Evolutionary conservation across 1,139 yeast species (phyloP).

Genomic region (Candida sanyaensis): DNA sequence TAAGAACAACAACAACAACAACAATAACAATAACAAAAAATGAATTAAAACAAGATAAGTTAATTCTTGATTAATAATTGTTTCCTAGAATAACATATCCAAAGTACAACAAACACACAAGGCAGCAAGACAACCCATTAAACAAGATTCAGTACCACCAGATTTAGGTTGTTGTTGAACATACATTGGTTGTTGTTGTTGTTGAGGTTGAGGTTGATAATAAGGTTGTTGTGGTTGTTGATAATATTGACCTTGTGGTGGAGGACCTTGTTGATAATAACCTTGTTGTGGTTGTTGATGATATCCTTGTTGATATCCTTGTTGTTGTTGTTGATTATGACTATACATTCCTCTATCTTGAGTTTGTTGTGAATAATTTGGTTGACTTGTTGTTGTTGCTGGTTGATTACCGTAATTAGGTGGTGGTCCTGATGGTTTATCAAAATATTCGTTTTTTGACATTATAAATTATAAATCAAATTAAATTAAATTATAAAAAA

Average conservation of each 20-base stretch:
- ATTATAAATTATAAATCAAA: conserved; percentile 6
- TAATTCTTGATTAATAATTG: no score
- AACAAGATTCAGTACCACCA: conserved; percentile 49
- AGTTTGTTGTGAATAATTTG: conserved; percentile 27
- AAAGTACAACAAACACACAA: conserved; percentile 74
- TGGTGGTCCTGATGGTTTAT: conserved; percentile 50
- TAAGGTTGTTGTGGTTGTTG: conserved; percentile 33
- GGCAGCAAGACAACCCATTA: conserved; percentile 72
- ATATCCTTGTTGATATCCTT: conserved; percentile 25
- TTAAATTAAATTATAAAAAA: no score
- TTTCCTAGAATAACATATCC: conserved; percentile 57
- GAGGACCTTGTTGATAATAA: conserved; percentile 17
- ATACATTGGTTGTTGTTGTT: conserved; percentile 59
- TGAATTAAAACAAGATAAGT: background rate
- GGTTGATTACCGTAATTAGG: conserved; percentile 32
- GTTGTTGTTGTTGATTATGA: conserved; percentile 6
- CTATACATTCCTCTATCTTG: conserved; percentile 37
- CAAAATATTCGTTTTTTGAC: conserved; percentile 26
- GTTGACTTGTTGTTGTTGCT: no score
- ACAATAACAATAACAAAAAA: background rate
- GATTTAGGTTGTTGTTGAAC: conserved; percentile 54
- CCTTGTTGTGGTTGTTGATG: conserved; percentile 24
- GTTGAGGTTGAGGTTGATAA: conserved; percentile 23
- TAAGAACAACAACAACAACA: no score
- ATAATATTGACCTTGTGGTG: conserved; percentile 19